Evolutionary conservation across 495 filamentous ascomycete species (phyloP).

Genomic region (Neurospora pannonica): DNA sequence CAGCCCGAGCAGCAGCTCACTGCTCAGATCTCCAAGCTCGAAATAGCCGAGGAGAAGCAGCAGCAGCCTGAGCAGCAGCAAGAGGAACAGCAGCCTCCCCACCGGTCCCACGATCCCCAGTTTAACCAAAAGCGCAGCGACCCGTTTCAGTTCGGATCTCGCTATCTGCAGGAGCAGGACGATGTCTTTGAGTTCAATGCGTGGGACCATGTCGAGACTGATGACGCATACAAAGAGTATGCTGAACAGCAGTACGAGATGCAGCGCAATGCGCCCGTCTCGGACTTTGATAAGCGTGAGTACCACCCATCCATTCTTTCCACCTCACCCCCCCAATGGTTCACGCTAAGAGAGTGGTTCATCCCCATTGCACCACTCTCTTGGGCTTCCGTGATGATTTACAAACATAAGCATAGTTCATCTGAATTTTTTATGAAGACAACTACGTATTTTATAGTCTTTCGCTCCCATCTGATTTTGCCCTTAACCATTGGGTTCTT

Average conservation of each 20-base stretch:
- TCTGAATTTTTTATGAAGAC: constrained; percentile 47
- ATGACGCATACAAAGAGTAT: constrained; percentile 72
- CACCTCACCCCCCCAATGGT: background rate
- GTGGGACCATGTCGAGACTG: constrained; percentile 93
- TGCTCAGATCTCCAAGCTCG: constrained; percentile 19
- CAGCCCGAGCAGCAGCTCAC: constrained; percentile 13
- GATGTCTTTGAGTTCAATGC: constrained; percentile 94
- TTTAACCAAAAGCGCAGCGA: constrained; percentile 71
- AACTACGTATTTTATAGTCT: constrained; percentile 42
- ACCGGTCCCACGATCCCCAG: constrained; percentile 46
- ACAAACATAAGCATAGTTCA: constrained; percentile 52
- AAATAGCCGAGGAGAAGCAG: constrained; percentile 13
- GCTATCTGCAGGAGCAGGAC: constrained; percentile 69
- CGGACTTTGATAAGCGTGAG: constrained; percentile 72
- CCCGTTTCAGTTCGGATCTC: constrained; percentile 92
- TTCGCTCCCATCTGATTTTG: constrained; percentile 55
- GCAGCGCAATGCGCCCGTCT: constrained; percentile 75
- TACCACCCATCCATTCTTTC: constrained; percentile 2
- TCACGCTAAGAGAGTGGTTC: background rate
- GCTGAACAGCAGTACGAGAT: constrained; percentile 69
- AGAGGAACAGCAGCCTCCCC: constrained; percentile 24
- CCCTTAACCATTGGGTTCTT: constrained; percentile 3
- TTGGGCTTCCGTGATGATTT: constrained; percentile 43
- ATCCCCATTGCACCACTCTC: background rate
- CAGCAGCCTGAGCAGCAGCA: constrained; percentile 6